phyloP scores from a whole-genome alignment of 2,329 filamentous ascomycete species.

The Penicillium sp. region DNA sequence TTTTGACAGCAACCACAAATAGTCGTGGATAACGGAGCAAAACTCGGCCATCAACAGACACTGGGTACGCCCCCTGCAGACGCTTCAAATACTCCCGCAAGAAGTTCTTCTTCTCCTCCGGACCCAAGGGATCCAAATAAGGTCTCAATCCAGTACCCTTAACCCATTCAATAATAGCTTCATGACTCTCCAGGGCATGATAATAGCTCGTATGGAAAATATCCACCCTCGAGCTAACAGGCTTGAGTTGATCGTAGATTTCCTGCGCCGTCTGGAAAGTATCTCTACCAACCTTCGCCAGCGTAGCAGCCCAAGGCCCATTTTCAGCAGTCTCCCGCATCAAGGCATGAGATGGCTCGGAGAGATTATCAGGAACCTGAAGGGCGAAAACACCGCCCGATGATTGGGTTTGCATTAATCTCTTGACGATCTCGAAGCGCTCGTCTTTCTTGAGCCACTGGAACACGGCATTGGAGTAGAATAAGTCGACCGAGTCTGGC shows the following conservation, averaged over 20 bases:
- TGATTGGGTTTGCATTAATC: slow-evolving; percentile 41
- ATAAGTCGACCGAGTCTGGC: slow-evolving; percentile 37
- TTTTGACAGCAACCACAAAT: slow-evolving; percentile 50
- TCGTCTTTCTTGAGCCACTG: slow-evolving; percentile 51
- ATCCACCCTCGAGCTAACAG: slow-evolving; percentile 44
- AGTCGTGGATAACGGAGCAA: slow-evolving; percentile 54
- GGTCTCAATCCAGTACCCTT: slow-evolving; percentile 55
- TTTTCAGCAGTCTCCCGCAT: slow-evolving; percentile 47
- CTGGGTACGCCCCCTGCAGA: slow-evolving; percentile 45
- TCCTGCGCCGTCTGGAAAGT: slow-evolving; percentile 46
- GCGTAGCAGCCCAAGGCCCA: slow-evolving; percentile 38
- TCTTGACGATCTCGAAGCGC: slow-evolving; percentile 46
- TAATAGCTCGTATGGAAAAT: slow-evolving; percentile 55
- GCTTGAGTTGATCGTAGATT: slow-evolving; percentile 50
- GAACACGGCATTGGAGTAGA: slow-evolving; percentile 57
- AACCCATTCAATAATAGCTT: slow-evolving; percentile 57
- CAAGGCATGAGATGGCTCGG: slow-evolving; percentile 46
- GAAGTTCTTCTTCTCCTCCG: slow-evolving; percentile 43
- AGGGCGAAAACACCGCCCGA: slow-evolving; percentile 52
- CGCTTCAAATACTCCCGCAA: slow-evolving; percentile 46
- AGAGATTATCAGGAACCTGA: slow-evolving; percentile 52
- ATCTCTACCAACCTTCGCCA: slow-evolving; percentile 41
- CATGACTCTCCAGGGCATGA: slow-evolving; percentile 48
- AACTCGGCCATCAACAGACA: slow-evolving; percentile 50
- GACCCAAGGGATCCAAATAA: slow-evolving; percentile 48